Conservation (phyloP, 2,329 filamentous ascomycete species). For the Septoria petroselini region DNA sequence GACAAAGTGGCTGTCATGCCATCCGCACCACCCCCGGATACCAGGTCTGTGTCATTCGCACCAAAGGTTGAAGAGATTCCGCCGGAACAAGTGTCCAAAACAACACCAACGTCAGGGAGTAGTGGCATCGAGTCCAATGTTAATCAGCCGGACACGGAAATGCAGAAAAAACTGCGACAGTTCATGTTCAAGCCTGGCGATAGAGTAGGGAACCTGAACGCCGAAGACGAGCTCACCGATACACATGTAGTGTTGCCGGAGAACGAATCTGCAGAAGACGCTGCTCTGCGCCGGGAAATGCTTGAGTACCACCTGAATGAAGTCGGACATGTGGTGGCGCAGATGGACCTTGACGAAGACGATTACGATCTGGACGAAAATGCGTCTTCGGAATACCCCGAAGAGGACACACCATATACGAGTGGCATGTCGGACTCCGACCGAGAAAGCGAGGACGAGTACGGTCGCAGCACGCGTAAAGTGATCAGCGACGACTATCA, state of each 20-base stretch:
- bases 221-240: slow-evolving; percentile 42
- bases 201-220: slow-evolving; percentile 45
- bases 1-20: slow-evolving; percentile 39
- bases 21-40: slow-evolving; percentile 36
- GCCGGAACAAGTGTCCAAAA: slow-evolving; percentile 12
- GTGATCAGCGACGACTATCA: slow-evolving; percentile 72
- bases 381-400: slow-evolving; percentile 34
- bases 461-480: slow-evolving; percentile 67
- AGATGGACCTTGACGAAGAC: slow-evolving; percentile 72
- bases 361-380: slow-evolving; percentile 53
- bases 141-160: slow-evolving; percentile 14
- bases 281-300: slow-evolving; percentile 79
- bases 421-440: slow-evolving; percentile 61
- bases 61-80: slow-evolving; percentile 36
- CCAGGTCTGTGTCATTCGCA: slow-evolving; percentile 36
- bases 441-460: slow-evolving; percentile 68
- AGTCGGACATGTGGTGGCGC: slow-evolving; percentile 86
- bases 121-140: background rate
- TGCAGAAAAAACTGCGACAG: slow-evolving; percentile 31
- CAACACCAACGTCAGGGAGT: background rate
- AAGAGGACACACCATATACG: slow-evolving; percentile 42
- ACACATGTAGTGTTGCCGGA: slow-evolving; percentile 61
- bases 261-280: slow-evolving; percentile 76
- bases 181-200: slow-evolving; percentile 38
- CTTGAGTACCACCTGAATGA: slow-evolving; percentile 83